phyloP scores from a whole-genome alignment of 2,329 filamentous ascomycete species.

The Hortaea werneckii region DNA sequence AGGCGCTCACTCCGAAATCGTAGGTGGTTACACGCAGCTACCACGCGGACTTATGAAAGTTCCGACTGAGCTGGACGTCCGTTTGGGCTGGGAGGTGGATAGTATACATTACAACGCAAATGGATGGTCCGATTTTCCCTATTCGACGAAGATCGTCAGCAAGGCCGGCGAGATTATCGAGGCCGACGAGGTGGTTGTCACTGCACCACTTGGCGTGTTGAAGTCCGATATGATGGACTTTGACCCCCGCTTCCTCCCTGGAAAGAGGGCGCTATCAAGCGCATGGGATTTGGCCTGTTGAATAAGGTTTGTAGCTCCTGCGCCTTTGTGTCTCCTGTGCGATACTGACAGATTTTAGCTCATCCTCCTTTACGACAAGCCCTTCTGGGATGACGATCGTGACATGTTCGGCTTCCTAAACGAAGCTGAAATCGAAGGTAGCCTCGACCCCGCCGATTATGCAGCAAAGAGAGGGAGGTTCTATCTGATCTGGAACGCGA shows the following conservation, averaged over 20 bases:
- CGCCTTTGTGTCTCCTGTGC: not conserved
- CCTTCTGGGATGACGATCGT: conserved; percentile 82
- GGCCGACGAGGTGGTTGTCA: conserved; percentile 86
- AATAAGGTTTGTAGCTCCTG: conserved; percentile 56
- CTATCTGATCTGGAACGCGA: conserved; percentile 96
- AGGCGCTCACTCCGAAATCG: conserved; percentile 83
- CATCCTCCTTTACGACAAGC: conserved; percentile 73
- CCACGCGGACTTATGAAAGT: conserved; percentile 75
- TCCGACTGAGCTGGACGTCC: conserved; percentile 67
- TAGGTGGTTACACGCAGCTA: conserved; percentile 88
- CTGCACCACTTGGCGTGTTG: conserved; percentile 79
- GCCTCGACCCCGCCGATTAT: conserved; percentile 72
- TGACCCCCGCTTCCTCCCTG: conserved; percentile 80
- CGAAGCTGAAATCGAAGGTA: conserved; percentile 57
- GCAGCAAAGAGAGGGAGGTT: conserved; percentile 72
- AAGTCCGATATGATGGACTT: conserved; percentile 79
- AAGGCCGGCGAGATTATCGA: conserved; percentile 66
- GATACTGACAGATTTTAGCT: conserved; percentile 34
- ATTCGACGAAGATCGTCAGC: conserved; percentile 56
- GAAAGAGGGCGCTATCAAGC: conserved; percentile 70
- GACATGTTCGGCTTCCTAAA: conserved; percentile 93
- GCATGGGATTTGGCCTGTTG: conserved; percentile 83
- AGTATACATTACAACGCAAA: conserved; percentile 52
- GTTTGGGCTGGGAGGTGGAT: conserved; percentile 61
- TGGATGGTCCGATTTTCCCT: conserved; percentile 16